Conservation (phyloP, 75 land plant genomes). For the Adiantum capillusveneris region DNA sequence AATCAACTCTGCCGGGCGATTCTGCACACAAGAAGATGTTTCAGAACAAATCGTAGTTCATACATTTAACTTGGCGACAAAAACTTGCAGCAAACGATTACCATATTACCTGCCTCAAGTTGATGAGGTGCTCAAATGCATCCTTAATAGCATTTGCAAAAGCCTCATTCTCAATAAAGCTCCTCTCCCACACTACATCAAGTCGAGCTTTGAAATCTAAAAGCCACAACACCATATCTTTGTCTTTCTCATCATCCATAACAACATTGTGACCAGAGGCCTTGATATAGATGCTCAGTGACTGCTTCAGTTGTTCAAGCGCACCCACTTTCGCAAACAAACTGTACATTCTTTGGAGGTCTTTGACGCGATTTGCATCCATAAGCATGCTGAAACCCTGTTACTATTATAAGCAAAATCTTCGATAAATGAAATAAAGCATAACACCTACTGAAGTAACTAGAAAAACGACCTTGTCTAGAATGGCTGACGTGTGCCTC, state of each 20-base stretch:
- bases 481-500: constrained; percentile 74
- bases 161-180: constrained; percentile 81
- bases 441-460: no score
- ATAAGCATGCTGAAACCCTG: constrained; percentile 89
- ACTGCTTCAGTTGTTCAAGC: constrained; percentile 65
- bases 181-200: constrained; percentile 91
- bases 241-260: constrained; percentile 98
- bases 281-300: constrained; percentile 74
- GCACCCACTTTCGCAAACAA: constrained; percentile 85
- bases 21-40: no score
- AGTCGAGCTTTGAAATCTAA: constrained; percentile 91
- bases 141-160: constrained; percentile 92
- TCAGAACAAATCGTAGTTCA: no score
- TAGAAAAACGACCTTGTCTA: constrained; percentile 70
- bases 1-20: constrained; percentile 97
- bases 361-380: constrained; percentile 89
- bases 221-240: constrained; percentile 84
- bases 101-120: constrained; percentile 74
- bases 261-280: constrained; percentile 83
- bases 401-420: neutral
- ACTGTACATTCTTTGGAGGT: constrained; percentile 81
- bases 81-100: neutral
- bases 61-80: no score
- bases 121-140: constrained; percentile 95
- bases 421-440: neutral